Conservation (phyloP, 2,329 filamentous ascomycete genomes). For the Colletotrichum falcatum region DNA sequence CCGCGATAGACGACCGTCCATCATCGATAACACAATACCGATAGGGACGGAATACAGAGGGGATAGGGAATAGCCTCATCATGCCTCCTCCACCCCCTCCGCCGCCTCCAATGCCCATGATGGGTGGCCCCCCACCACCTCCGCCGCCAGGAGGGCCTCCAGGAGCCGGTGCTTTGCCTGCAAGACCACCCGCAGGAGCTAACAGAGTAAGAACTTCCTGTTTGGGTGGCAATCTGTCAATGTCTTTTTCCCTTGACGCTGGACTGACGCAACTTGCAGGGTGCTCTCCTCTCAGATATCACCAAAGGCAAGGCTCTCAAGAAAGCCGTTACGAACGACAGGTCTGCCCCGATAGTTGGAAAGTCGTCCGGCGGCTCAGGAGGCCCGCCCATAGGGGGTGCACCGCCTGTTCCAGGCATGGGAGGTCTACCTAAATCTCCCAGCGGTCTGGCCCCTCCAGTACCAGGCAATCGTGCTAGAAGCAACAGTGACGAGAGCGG, state of each 20-base stretch:
- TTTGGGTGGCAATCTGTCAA: background rate
- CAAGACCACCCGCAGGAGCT: constrained; percentile 66
- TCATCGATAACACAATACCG: background rate
- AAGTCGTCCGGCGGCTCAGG: constrained; percentile 65
- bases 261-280: constrained; percentile 62
- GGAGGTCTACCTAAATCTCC: constrained; percentile 61
- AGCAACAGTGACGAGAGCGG: constrained; percentile 84
- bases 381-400: constrained; percentile 76
- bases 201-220: constrained; percentile 67
- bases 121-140: constrained; percentile 72
- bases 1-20: background rate
- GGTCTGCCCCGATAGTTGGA: constrained; percentile 81
- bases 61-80: constrained; percentile 22
- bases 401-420: constrained; percentile 82
- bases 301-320: constrained; percentile 82
- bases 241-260: background rate
- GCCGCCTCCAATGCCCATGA: constrained; percentile 69
- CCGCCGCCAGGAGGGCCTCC: constrained; percentile 62
- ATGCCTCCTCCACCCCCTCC: constrained; percentile 75
- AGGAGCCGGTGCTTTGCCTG: constrained; percentile 63
- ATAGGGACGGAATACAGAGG: background rate
- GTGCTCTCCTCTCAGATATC: constrained; percentile 89
- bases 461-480: constrained; percentile 76
- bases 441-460: constrained; percentile 77
- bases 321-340: constrained; percentile 91